Base-by-base conservation (phyloP, 768 basidiomycete genomes). In the Lactarius sanguifluus region DNA sequence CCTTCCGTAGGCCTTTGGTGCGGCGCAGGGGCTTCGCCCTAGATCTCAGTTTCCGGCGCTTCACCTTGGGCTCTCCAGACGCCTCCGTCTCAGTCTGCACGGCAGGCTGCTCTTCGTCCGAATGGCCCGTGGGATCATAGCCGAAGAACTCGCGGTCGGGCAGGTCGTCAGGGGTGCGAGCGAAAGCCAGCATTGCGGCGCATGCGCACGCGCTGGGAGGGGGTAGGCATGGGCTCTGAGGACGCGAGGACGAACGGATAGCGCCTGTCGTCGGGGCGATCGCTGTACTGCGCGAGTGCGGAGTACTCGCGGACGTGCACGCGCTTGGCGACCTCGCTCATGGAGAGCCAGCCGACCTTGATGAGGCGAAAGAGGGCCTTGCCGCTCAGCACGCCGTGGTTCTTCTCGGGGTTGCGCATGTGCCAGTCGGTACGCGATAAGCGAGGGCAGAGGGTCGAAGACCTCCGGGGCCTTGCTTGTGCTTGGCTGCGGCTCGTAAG, bases 401-500 rank as follows among this genome's bases (percentile, higher is more conserved):
- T 55, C 52, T 60, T 57, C 20, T 43, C 25, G 1, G 64, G 47
- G 7, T 70, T 64, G n/a, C 74, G 75, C 57, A 77, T 68, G 68
- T 74, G 71, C 67, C 69, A 68, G 69, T 76, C 75, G 64, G 75
- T 69, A n/a, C 28, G 64, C 61, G 54, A 72, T 55, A 34, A 77
- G 73, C 4, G 71, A 59, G 2, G 70, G 64, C 13, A 71, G 28
- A 1, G 75, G 73, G 50, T 70, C 66, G 25, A 73, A 77, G 1
- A 73, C 12, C 59, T 74, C 76, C 16, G 73, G 74, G 1, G 65
- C 70, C 15, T 67, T 69, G 25, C 54, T 47, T 43, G 65, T 59
- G 23, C 38, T 50, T 1, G 55, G 34, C 25, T 61, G 59, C 4
- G 57, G 64, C 63, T 74, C 75, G 67, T 72, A 54, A 4, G 72